Conservation (phyloP, 2,329 filamentous ascomycete genomes). For the Sphaceloma murrayae region DNA sequence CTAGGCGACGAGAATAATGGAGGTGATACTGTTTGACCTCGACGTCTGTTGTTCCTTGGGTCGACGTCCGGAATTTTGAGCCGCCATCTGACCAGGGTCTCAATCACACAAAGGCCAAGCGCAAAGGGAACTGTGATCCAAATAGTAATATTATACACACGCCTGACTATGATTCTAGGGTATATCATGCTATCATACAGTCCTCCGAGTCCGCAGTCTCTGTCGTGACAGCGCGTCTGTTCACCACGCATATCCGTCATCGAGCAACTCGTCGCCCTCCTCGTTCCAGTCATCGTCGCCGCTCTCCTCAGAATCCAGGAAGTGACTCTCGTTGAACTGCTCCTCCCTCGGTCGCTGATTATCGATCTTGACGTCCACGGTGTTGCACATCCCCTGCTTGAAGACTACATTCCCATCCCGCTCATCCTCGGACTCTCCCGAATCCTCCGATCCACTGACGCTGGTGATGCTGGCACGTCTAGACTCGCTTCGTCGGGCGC, state of each 20-base stretch:
- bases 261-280: constrained; percentile 42
- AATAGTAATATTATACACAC: too few species aligned
- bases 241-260: constrained; percentile 33
- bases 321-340: constrained; percentile 62
- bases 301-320: constrained; percentile 53
- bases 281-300: constrained; percentile 50
- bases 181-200: constrained; percentile 3
- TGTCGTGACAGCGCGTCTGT: not conserved
- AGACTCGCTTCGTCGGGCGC: constrained; percentile 19
- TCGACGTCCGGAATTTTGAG: too few species aligned
- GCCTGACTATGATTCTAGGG: not conserved
- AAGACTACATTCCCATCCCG: constrained; percentile 32
- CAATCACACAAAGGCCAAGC: too few species aligned
- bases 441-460: constrained; percentile 19
- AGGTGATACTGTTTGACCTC: too few species aligned
- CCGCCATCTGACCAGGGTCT: too few species aligned
- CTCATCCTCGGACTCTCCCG: constrained; percentile 29
- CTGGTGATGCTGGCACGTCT: constrained; percentile 12
- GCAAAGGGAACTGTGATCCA: too few species aligned
- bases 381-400: constrained; percentile 60
- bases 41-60: too few species aligned
- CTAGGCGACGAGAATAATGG: too few species aligned
- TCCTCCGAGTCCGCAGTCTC: too few species aligned
- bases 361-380: constrained; percentile 63
- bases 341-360: constrained; percentile 63